phyloP scores from a whole-genome alignment of 169 alveolate genomes.

The Neospora caninum region DNA sequence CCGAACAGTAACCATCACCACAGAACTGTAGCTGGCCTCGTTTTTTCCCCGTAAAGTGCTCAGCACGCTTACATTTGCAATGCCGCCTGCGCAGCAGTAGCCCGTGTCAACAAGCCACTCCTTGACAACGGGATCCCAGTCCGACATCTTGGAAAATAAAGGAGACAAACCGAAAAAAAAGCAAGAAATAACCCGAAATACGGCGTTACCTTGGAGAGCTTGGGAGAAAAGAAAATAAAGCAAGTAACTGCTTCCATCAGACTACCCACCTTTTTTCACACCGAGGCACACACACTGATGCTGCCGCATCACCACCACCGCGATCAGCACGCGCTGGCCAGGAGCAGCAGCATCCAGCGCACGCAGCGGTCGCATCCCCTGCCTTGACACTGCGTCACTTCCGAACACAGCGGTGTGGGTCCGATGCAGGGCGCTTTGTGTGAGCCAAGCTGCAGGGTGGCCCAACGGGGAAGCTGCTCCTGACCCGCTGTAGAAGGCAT shows the following conservation, averaged over 20 bases:
- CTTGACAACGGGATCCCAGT: conserved; percentile 70
- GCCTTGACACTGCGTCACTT: neutral
- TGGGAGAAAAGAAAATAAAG: neutral
- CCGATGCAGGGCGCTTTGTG: neutral
- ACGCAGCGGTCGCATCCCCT: neutral
- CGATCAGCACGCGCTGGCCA: conserved; percentile 4
- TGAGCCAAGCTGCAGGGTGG: neutral
- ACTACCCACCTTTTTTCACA: neutral
- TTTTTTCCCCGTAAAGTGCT: neutral
- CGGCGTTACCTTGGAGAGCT: neutral
- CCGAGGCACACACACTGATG: neutral
- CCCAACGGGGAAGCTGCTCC: neutral
- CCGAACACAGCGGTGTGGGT: neutral
- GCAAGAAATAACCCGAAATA: neutral
- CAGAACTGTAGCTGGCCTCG: too few species aligned
- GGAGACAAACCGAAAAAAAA: neutral
- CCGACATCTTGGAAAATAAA: conserved; percentile 24
- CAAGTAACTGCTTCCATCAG: neutral
- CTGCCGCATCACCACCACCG: conserved; percentile 10
- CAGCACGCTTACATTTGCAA: conserved; percentile 59
- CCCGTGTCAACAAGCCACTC: conserved; percentile 78
- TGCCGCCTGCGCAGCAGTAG: conserved; percentile 72
- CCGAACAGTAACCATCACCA: too few species aligned
- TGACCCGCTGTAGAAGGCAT: neutral
- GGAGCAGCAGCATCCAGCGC: neutral